Percentiles rank a stretch among this genome's conserved stretches.
Conservation (phyloP, 2,329 filamentous ascomycete species). For the Tolypocladium album region DNA sequence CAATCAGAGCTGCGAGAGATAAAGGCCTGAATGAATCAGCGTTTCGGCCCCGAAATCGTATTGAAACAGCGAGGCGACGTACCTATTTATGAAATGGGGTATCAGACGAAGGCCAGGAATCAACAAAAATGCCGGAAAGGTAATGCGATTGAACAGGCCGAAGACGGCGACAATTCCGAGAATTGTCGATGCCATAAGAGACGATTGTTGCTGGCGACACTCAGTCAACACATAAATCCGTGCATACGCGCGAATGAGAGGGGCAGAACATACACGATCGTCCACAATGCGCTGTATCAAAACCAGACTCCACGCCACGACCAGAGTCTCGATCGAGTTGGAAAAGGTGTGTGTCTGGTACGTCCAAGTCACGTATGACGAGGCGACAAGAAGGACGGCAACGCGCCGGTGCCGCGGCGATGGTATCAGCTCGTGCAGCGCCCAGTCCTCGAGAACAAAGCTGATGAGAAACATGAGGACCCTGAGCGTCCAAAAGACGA, state of each 20-base stretch:
- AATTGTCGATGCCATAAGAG: conserved; percentile 63
- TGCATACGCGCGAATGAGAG: not conserved
- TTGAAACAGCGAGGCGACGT: conserved; percentile 18
- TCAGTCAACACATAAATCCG: conserved; percentile 11
- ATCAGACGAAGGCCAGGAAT: conserved; percentile 75
- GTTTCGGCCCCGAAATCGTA: not conserved
- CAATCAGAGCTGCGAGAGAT: conserved; percentile 51
- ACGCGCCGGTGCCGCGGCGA: conserved; percentile 60
- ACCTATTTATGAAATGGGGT: conserved; percentile 78
- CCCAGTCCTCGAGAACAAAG: conserved; percentile 97
- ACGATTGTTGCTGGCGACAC: conserved; percentile 53
- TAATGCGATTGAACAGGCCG: conserved; percentile 92
- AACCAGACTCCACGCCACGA: conserved; percentile 88
- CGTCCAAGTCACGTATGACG: conserved; percentile 97
- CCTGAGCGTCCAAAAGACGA: conserved; percentile 82
- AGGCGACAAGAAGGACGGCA: conserved; percentile 77
- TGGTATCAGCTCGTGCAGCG: conserved; percentile 79
- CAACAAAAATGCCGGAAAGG: conserved; percentile 85
- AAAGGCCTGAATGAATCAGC: conserved; percentile 34
- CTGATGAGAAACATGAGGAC: conserved; percentile 89
- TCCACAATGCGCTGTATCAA: conserved; percentile 78
- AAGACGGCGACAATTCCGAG: conserved; percentile 75
- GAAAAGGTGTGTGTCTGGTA: conserved; percentile 98
- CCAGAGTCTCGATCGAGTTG: conserved; percentile 88
- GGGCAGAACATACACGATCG: conserved; percentile 50